phyloP scores from a whole-genome alignment of 352 stramenopile genomes.

The Globisporangium nodosum region DNA sequence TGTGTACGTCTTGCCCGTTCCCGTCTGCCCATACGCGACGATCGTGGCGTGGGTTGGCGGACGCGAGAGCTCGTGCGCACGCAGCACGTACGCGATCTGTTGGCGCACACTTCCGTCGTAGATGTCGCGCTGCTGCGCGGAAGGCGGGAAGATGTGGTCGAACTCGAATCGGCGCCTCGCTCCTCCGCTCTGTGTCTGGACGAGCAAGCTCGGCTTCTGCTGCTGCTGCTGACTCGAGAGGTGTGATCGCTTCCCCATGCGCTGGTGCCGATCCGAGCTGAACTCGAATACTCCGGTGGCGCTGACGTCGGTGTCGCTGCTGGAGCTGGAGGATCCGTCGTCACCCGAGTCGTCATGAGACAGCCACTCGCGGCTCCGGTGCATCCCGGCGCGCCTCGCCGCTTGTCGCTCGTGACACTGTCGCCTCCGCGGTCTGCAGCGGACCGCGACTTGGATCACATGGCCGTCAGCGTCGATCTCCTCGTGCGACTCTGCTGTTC shows the following conservation, averaged over 20 bases:
- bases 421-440: slow-evolving; percentile 36
- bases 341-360: not conserved
- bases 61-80: slow-evolving; percentile 12
- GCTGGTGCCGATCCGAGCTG: not conserved
- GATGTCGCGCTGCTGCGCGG: slow-evolving; percentile 40
- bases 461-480: slow-evolving; percentile 6
- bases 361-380: not conserved
- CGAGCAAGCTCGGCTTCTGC: slow-evolving; percentile 14
- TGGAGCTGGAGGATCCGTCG: not conserved
- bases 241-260: not conserved
- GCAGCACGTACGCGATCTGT: slow-evolving; percentile 39
- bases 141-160: slow-evolving; percentile 53
- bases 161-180: slow-evolving; percentile 53
- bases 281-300: not conserved
- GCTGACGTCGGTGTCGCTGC: not conserved
- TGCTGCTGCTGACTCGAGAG: slow-evolving; percentile 7
- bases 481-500: not conserved
- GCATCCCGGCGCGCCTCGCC: not conserved
- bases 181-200: slow-evolving; percentile 15
- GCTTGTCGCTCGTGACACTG: slow-evolving; percentile 2
- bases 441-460: slow-evolving; percentile 51
- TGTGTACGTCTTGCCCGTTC: slow-evolving; percentile 73
- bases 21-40: slow-evolving; percentile 68
- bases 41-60: slow-evolving; percentile 36
- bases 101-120: slow-evolving; percentile 35